Percentiles rank a stretch among this genome's conserved stretches.
phyloP scores from a whole-genome alignment of 116 monocot species.

The Zostera marina region DNA sequence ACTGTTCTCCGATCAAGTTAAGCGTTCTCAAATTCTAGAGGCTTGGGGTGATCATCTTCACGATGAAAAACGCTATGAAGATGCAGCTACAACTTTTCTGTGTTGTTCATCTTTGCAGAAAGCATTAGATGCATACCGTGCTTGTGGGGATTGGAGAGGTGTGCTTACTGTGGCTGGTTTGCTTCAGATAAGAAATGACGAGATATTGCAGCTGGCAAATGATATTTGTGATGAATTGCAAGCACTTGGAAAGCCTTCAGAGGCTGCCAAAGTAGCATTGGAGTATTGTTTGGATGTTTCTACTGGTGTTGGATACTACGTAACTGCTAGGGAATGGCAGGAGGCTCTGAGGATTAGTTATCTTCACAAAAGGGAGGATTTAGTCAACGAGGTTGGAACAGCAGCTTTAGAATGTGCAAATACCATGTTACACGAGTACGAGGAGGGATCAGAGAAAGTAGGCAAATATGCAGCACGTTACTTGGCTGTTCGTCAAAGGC shows the following conservation, averaged over 20 bases:
- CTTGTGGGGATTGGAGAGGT: slow-evolving; percentile 86
- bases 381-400: slow-evolving; percentile 34
- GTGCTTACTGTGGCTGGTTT: slow-evolving; percentile 54
- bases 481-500: slow-evolving; percentile 84
- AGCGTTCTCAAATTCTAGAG: slow-evolving; percentile 48
- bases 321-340: slow-evolving; percentile 80
- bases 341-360: slow-evolving; percentile 70
- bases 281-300: slow-evolving; percentile 73
- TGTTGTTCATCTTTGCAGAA: slow-evolving; percentile 62
- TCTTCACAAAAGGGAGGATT: slow-evolving; percentile 49
- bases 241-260: slow-evolving; percentile 73
- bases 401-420: slow-evolving; percentile 60
- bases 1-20: slow-evolving; percentile 33
- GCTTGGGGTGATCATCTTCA: slow-evolving; percentile 88
- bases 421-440: slow-evolving; percentile 47
- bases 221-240: slow-evolving; percentile 93
- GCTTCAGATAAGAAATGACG: slow-evolving; percentile 27
- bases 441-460: slow-evolving; percentile 62
- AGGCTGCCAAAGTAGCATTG: slow-evolving; percentile 71
- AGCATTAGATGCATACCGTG: slow-evolving; percentile 62
- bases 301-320: slow-evolving; percentile 41
- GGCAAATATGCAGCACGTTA: slow-evolving; percentile 65
- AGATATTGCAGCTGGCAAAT: slow-evolving; percentile 45
- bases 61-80: slow-evolving; percentile 48
- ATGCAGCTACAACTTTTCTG: slow-evolving; percentile 62